Percentiles rank a stretch among this genome's conserved stretches.
These are phyloP conservation scores for Sporothrix sp. DNA, from an alignment of 2,329 filamentous ascomycete species.

Conservation along the genomic window DNA sequence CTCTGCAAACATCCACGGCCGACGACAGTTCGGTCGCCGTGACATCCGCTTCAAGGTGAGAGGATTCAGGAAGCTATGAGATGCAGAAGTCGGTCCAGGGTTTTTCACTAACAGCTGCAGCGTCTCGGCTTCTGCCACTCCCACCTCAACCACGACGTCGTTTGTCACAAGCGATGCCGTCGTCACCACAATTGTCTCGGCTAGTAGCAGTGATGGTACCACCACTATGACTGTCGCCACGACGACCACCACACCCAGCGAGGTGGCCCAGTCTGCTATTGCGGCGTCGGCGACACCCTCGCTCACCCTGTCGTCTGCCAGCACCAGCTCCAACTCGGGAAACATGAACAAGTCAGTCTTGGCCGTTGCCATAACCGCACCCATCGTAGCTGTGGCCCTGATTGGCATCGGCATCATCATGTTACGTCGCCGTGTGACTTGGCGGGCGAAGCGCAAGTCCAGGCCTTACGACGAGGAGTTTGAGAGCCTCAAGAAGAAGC, in stretches of 20 bases:
- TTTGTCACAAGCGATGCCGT: constrained; percentile 12
- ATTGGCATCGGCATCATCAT: constrained; percentile 15
- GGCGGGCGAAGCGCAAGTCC: constrained; percentile 10
- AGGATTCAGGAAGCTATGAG: not conserved
- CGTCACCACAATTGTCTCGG: constrained; percentile 1
- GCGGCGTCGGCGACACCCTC: not conserved
- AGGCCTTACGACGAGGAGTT: constrained; percentile 19
- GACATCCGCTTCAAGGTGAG: not conserved
- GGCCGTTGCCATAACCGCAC: constrained; percentile 16
- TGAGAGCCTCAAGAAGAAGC: constrained; percentile 21
- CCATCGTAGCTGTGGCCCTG: constrained; percentile 16
- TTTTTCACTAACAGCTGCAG: no score
- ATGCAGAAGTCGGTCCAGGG: no score
- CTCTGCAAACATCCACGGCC: not conserved
- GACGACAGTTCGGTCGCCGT: not conserved
- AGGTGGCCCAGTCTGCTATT: not conserved
- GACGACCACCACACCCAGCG: constrained; percentile 1
- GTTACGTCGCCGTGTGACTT: constrained; percentile 11
- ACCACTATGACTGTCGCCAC: not conserved
- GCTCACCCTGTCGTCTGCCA: not conserved
- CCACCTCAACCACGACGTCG: constrained; percentile 12
- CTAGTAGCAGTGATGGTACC: not conserved
- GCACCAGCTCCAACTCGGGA: not conserved
- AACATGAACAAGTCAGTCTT: constrained; percentile 14
- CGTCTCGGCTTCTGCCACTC: not conserved